Base-by-base conservation (phyloP, 176 grass and related monocot genomes). In the Carex scoparia region DNA sequence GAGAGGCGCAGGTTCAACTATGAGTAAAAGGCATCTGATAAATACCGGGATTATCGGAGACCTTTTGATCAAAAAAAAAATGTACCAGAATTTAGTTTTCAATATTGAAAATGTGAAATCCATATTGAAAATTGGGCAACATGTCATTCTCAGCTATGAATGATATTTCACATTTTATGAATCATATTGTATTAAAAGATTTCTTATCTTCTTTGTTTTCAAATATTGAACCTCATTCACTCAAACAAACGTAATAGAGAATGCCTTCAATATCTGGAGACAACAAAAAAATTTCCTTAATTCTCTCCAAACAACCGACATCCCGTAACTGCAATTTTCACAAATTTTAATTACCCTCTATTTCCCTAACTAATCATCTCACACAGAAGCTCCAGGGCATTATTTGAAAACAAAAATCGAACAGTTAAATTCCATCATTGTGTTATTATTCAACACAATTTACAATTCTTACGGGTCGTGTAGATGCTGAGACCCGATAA, bases 281-380 rank as follows among this genome's bases (percentile, higher is more conserved):
- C 51, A 33, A 78, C 51, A 78, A 78, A 78, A 78, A 78, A 78
- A 78, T 15, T 63, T n/a, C 33, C 19, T 28, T 49, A 81, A 48
- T 40, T 65, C 79, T 65, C 79, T 49, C 40, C 61, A 81, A 44
- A 81, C 59, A 81, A 63, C 79, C 16, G 5, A 27, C 28, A 32
- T 58, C 9, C 11, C 27, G 51, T 23, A 32, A 18, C 49, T 32
- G 58, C 61, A 54, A 19, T 19, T 28, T 16, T 61, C 9, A 19
- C 42, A 81, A 81, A 49, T 11, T 35, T 53, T 42, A 42, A 42
- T 42, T 75, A 48, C 46, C 70, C 10, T 51, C 70, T 53, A 74
- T 28, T 19, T 61, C 30, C 55, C 78, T 61, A 80, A n/a, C 78
- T 38, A 61, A 80, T 13, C 14, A 61, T 62, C 23, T 62, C 23